phyloP scores from a whole-genome alignment of 2,329 filamentous ascomycete species.

The Cercospora citrullina region DNA sequence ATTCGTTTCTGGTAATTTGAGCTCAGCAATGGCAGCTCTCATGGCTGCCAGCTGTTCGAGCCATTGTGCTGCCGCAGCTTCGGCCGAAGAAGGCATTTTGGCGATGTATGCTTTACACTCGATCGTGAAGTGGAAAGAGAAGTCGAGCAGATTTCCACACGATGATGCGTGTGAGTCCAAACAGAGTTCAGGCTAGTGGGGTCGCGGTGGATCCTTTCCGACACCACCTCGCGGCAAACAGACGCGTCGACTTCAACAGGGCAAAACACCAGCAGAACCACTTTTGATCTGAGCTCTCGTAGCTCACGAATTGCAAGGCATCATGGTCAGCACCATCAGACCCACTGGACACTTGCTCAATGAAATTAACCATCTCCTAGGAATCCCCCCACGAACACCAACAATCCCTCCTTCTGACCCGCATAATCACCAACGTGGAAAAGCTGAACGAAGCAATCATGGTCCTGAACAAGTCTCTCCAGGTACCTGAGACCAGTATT shows the following conservation, averaged over 20 bases:
- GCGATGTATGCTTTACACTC: not conserved
- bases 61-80: conserved; percentile 56
- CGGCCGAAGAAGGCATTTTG: conserved; percentile 24
- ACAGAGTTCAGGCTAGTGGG: conserved; percentile 1
- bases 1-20: conserved; percentile 58
- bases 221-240: not conserved
- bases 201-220: not conserved
- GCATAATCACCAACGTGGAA: conserved; percentile 97
- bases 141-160: not conserved
- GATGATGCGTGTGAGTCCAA: conserved; percentile 16
- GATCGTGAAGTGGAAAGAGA: not conserved
- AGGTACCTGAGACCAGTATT: conserved; percentile 53
- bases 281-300: not conserved
- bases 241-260: not conserved
- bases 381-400: conserved; percentile 98
- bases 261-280: not conserved
- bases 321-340: not conserved
- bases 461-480: conserved; percentile 87
- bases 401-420: conserved; percentile 86
- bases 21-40: conserved; percentile 76
- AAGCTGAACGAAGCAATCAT: conserved; percentile 95
- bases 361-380: conserved; percentile 46
- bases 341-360: no score
- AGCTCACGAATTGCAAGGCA: not conserved
- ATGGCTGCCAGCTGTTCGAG: conserved; percentile 81